These are phyloP conservation scores for Termitomyces sp. DNA, from an alignment of 768 basidiomycete species.

Conservation along the genomic window DNA sequence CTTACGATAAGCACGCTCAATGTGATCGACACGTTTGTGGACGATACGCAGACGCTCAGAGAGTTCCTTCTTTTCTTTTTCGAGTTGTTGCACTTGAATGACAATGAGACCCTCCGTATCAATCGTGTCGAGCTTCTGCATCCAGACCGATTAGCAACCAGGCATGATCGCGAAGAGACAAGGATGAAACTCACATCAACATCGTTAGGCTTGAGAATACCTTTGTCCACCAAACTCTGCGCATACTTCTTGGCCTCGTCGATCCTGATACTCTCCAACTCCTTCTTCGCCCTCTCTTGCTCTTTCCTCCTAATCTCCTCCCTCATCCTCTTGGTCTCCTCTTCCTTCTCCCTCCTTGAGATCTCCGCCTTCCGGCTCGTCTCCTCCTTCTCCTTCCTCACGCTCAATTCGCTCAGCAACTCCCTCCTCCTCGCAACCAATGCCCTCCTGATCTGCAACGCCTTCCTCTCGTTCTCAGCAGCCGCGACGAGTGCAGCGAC, in stretches of 20 bases:
- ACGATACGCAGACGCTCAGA: slow-evolving; percentile 77
- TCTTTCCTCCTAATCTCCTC: slow-evolving; percentile 65
- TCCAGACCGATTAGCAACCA: slow-evolving; percentile 1
- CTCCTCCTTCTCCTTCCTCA: slow-evolving; percentile 87
- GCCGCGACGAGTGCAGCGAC: slow-evolving; percentile 57
- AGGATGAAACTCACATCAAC: slow-evolving; percentile 48
- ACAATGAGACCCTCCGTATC: slow-evolving; percentile 85
- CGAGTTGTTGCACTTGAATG: slow-evolving; percentile 90
- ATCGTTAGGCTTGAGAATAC: slow-evolving; percentile 57
- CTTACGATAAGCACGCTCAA: slow-evolving; percentile 92
- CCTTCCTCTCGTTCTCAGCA: slow-evolving; percentile 71
- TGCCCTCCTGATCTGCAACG: slow-evolving; percentile 69
- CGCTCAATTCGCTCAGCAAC: slow-evolving; percentile 75
- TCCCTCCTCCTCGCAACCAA: slow-evolving; percentile 84
- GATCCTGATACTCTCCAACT: slow-evolving; percentile 71
- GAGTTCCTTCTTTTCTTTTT: slow-evolving; percentile 92
- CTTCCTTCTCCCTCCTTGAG: slow-evolving; percentile 60
- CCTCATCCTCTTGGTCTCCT: slow-evolving; percentile 52
- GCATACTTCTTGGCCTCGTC: slow-evolving; percentile 90
- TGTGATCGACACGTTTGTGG: slow-evolving; percentile 88
- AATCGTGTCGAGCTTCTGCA: slow-evolving; percentile 72
- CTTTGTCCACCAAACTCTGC: slow-evolving; percentile 74
- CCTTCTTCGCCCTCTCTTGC: slow-evolving; percentile 57
- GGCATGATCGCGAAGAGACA: not conserved
- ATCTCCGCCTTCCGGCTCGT: slow-evolving; percentile 71